phyloP scores from a whole-genome alignment of 2,329 filamentous ascomycete genomes.

The Dactylonectria estremocensis region DNA sequence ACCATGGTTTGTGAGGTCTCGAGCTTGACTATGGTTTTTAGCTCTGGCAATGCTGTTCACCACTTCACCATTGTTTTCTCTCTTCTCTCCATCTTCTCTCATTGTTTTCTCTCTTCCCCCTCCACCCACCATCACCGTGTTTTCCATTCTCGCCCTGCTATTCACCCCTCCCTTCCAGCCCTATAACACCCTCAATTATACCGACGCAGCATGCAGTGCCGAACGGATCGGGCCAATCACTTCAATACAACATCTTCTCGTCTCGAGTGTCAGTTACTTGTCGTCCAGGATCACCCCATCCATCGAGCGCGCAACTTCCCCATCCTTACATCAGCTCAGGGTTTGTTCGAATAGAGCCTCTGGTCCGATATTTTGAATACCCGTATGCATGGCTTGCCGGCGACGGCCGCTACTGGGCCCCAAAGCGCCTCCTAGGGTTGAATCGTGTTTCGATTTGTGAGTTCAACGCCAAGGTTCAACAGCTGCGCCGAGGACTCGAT shows the following conservation, averaged over 20 bases:
- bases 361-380: not conserved
- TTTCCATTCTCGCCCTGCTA: slow-evolving; percentile 1
- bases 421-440: not conserved
- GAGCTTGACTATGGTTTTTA: slow-evolving; percentile 12
- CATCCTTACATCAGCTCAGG: not conserved
- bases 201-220: slow-evolving; percentile 21
- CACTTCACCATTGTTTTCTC: slow-evolving; percentile 11
- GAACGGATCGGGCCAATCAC: slow-evolving; percentile 31
- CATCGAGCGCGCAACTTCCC: slow-evolving; percentile 20
- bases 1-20: not conserved
- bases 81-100: slow-evolving; percentile 10
- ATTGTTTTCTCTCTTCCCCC: not conserved
- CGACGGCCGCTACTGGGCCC: not conserved
- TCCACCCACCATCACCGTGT: not conserved
- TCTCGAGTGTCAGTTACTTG: slow-evolving; percentile 22
- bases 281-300: slow-evolving; percentile 22
- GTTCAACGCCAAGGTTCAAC: slow-evolving; percentile 4
- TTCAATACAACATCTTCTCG: not conserved
- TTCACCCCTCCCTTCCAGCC: slow-evolving; percentile 14
- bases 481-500: slow-evolving; percentile 42
- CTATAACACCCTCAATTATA: slow-evolving; percentile 23
- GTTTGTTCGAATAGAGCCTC: slow-evolving; percentile 3
- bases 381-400: not conserved
- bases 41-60: slow-evolving; percentile 1
- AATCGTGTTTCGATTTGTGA: not conserved